Evolutionary conservation across 2,329 filamentous ascomycete genomes (phyloP).

Genomic region (Monosporascus sp.): DNA sequence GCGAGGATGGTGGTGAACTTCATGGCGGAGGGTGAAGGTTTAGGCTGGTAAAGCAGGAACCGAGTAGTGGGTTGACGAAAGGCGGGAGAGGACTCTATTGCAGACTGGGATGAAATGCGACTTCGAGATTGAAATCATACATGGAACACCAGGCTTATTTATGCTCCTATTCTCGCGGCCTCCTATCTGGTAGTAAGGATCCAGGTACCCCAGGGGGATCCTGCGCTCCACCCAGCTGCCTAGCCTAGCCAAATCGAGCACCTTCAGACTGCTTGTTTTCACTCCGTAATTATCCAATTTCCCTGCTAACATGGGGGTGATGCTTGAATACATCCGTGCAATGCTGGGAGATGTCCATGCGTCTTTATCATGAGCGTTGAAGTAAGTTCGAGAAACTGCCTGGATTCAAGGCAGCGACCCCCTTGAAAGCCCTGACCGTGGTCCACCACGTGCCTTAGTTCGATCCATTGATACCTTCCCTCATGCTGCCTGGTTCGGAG

Average conservation of each 20-base stretch:
- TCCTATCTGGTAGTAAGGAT: neutral
- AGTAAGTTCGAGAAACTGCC: no score
- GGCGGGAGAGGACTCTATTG: neutral
- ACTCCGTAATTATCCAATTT: neutral
- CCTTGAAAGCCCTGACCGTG: neutral
- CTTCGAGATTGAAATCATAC: neutral
- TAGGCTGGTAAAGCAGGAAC: neutral
- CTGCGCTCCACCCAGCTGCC: no score
- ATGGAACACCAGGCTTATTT: neutral
- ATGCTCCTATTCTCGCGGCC: neutral
- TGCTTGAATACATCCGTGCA: neutral
- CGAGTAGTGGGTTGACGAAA: neutral
- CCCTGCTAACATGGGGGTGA: neutral
- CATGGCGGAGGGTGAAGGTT: conserved; percentile 5
- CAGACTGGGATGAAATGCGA: neutral
- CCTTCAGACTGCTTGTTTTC: no score
- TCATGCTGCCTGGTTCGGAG: no score
- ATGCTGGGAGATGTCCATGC: no score
- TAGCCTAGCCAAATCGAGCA: no score
- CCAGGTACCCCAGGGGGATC: neutral
- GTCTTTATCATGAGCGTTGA: neutral
- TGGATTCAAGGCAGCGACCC: neutral
- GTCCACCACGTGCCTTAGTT: no score
- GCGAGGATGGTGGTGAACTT: conserved; percentile 13
- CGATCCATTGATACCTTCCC: no score